Conservation (phyloP, 1,284 basidiomycete genomes). For the Golubevia pallescens region DNA sequence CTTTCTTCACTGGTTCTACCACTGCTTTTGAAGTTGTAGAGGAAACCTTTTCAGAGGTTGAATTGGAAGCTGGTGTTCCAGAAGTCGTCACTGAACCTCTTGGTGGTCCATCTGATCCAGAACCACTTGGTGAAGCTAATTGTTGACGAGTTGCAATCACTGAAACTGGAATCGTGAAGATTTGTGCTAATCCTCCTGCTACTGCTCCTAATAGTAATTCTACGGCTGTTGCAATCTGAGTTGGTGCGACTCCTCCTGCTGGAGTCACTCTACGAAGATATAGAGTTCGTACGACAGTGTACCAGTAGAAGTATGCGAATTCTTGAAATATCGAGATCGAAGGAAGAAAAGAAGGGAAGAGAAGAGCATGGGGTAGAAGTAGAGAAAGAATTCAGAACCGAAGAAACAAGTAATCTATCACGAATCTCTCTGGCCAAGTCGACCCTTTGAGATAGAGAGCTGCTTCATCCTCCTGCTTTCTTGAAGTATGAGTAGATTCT, state of each 20-base stretch:
- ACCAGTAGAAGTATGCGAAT: conserved; percentile 99
- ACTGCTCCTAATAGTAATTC: conserved; percentile 82
- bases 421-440: too few species aligned
- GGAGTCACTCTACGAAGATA: conserved; percentile 67
- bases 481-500: too few species aligned
- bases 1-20: conserved; percentile 41
- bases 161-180: conserved; percentile 97
- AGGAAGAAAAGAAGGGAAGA: background rate
- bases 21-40: conserved; percentile 68
- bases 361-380: background rate
- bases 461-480: too few species aligned
- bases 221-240: conserved; percentile 39
- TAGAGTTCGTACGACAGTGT: conserved; percentile 83
- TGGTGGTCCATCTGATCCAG: background rate
- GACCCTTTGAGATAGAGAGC: too few species aligned
- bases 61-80: too few species aligned
- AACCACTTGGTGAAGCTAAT: conserved; percentile 31
- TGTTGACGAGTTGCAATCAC: conserved; percentile 98
- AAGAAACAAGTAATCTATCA: too few species aligned
- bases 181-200: conserved; percentile 91
- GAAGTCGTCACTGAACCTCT: background rate
- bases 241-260: conserved; percentile 5
- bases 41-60: too few species aligned
- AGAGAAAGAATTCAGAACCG: background rate
- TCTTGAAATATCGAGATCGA: conserved; percentile 68